Conservation (phyloP, 192 early-diverging fungal genomes). For the Rhizophlyctis rosea region DNA sequence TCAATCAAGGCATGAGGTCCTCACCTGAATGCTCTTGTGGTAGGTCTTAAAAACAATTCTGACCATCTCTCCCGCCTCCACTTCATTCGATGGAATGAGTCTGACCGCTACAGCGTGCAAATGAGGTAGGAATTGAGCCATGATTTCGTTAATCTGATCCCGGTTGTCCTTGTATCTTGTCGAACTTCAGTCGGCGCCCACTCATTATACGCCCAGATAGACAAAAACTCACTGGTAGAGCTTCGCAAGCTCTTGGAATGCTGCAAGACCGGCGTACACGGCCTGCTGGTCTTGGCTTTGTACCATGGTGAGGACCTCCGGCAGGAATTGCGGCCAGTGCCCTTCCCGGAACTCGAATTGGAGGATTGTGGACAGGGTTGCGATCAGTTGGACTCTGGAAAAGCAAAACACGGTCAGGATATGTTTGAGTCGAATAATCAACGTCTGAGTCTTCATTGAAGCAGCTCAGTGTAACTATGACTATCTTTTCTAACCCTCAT, state of each 20-base stretch:
- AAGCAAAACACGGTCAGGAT: too few relatives aligned
- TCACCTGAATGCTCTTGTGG: conserved; percentile 62
- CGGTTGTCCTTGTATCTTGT: conserved; percentile 48
- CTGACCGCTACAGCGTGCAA: conserved; percentile 74
- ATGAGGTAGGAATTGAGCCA: conserved; percentile 71
- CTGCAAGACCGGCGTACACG: conserved; percentile 75
- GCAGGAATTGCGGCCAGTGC: conserved; percentile 76
- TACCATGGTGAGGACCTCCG: conserved; percentile 60
- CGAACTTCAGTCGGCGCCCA: too few relatives aligned
- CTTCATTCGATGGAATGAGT: conserved; percentile 55
- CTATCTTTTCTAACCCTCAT: neutral
- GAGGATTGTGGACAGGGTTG: conserved; percentile 73
- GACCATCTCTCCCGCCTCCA: conserved; percentile 80
- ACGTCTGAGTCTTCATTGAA: too few relatives aligned
- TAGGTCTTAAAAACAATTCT: conserved; percentile 85
- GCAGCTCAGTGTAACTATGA: conserved; percentile 6
- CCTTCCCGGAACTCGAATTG: conserved; percentile 65
- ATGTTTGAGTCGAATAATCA: too few relatives aligned
- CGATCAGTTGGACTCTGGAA: conserved; percentile 70
- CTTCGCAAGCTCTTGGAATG: conserved; percentile 76
- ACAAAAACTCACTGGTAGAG: conserved; percentile 63
- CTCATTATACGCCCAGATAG: conserved; percentile 31
- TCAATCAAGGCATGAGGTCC: too few relatives aligned
- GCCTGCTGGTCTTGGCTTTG: conserved; percentile 59
- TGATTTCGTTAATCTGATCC: conserved; percentile 64